Conservation (phyloP, 345 rosid species). For the Syzygium aqueum region DNA sequence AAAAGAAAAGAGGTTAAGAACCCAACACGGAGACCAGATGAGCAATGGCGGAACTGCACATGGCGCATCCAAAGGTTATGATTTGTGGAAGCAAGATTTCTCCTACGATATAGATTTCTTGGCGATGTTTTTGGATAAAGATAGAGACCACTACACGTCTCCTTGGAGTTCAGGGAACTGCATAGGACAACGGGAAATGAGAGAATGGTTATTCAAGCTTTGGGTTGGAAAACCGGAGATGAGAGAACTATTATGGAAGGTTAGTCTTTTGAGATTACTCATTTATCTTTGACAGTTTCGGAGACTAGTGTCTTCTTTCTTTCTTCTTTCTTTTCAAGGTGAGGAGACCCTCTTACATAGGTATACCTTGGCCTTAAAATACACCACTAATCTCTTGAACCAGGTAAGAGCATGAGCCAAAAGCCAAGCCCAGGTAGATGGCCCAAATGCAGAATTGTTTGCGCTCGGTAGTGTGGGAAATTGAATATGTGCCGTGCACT, state of each 20-base stretch:
- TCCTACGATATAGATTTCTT: constrained; percentile 64
- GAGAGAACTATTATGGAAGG: constrained; percentile 91
- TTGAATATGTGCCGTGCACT: not conserved
- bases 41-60: constrained; percentile 18
- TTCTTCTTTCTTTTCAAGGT: not conserved
- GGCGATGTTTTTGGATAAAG: constrained; percentile 60
- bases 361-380: not conserved
- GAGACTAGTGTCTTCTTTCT: not conserved
- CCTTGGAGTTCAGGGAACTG: constrained; percentile 85
- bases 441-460: not conserved
- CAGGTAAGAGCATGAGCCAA: not conserved
- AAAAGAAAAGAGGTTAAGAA: constrained; percentile 67
- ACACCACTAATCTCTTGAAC: not conserved
- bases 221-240: constrained; percentile 73
- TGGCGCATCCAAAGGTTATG: constrained; percentile 24
- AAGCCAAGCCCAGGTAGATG: not conserved
- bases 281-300: not conserved
- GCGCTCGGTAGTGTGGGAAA: not conserved
- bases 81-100: constrained; percentile 52
- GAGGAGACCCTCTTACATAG: not conserved
- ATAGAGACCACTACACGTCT: constrained; percentile 78
- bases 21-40: constrained; percentile 24
- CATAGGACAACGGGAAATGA: constrained; percentile 94
- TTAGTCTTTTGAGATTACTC: constrained; percentile 1
- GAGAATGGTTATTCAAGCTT: constrained; percentile 80